Evolutionary conservation across 2,329 filamentous ascomycete species (phyloP), one percentile per base, ranked within the genome.

Genomic region (Dothistroma pini): DNA sequence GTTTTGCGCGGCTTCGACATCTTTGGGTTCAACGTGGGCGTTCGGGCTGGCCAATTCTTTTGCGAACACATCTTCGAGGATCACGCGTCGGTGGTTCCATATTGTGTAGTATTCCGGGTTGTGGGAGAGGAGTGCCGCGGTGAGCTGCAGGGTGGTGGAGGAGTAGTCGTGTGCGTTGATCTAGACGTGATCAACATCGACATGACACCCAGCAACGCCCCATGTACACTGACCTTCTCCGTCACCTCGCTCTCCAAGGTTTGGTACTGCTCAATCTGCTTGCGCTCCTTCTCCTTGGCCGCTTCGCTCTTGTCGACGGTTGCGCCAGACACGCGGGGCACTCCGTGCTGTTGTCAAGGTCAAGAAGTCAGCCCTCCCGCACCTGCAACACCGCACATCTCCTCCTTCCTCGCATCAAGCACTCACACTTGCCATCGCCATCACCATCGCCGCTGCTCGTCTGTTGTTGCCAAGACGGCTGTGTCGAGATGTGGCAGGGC

Each of bases 31-130:
- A 50, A 44, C 29, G 32, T 54, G 35, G 60, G 73, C 68, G 63
- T 81, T 21, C 6, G 60, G 44, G 7, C 32, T 38, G 65, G 78
- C 82, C 65, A 80, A 63, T 61, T 74, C 74, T 55, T 66, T 64
- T 72, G 84, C 63, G 74, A 90, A 80, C 55, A 86, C 81, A 68
- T 86, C 80, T 73, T 86, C 82, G 71, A 92, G 78, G 66, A 86
- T 85, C 65, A 86, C 82, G 69, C 95, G 88, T 73, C 95, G 88
- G 78, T 88, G 84, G 81, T 96, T 96, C 91, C 91, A 96, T 83
- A 91, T 84, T 59, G 91, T 93, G 78, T 95, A 95, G 80, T 93
- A 93, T 76, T 96, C 91, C 29, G 91, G 91, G 75, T 96, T 96
- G 70, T 88, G 83, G 52, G 83, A 83, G 57, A 93, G 82, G 50